Evolutionary conservation across 2,329 filamentous ascomycete genomes (phyloP).

Genomic region (Stachybotrys echinatus): DNA sequence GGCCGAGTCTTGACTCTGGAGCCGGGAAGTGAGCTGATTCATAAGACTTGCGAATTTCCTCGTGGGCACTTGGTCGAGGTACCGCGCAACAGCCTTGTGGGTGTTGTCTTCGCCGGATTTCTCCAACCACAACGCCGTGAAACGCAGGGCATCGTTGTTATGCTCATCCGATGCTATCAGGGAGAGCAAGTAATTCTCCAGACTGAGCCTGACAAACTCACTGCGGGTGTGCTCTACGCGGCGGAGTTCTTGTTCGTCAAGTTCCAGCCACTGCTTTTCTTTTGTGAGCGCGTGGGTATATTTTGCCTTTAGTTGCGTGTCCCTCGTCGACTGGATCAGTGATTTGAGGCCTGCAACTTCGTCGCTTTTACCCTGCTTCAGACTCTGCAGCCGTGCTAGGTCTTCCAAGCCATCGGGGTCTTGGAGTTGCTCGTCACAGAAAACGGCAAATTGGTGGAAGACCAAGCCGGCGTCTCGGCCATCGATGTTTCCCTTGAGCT

Average conservation of each 20-base stretch:
- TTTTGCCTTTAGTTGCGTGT: slow-evolving; percentile 48
- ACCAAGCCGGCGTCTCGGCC: slow-evolving; percentile 78
- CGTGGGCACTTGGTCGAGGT: slow-evolving; percentile 73
- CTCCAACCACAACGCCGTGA: slow-evolving; percentile 92
- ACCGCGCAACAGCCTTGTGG: slow-evolving; percentile 68
- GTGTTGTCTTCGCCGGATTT: slow-evolving; percentile 70
- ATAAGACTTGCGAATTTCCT: slow-evolving; percentile 89
- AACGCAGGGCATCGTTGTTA: slow-evolving; percentile 84
- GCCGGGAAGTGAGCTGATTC: slow-evolving; percentile 93
- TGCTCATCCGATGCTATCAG: slow-evolving; percentile 81
- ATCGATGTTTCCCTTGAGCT: slow-evolving; percentile 63
- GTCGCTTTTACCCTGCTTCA: slow-evolving; percentile 74
- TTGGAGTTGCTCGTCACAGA: slow-evolving; percentile 91
- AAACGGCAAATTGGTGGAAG: slow-evolving; percentile 90
- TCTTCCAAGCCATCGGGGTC: slow-evolving; percentile 83
- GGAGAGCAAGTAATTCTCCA: slow-evolving; percentile 89
- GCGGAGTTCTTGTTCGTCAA: slow-evolving; percentile 83
- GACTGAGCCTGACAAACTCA: slow-evolving; percentile 78
- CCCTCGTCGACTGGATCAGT: slow-evolving; percentile 44
- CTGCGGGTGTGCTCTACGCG: slow-evolving; percentile 71
- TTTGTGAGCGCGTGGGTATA: slow-evolving; percentile 60
- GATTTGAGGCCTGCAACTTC: slow-evolving; percentile 72
- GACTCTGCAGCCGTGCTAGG: slow-evolving; percentile 69
- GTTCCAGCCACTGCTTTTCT: slow-evolving; percentile 81
- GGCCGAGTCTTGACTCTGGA: slow-evolving; percentile 62